phyloP scores from a whole-genome alignment of 2,329 filamentous ascomycete genomes.

The Stachybotrys echinatus region DNA sequence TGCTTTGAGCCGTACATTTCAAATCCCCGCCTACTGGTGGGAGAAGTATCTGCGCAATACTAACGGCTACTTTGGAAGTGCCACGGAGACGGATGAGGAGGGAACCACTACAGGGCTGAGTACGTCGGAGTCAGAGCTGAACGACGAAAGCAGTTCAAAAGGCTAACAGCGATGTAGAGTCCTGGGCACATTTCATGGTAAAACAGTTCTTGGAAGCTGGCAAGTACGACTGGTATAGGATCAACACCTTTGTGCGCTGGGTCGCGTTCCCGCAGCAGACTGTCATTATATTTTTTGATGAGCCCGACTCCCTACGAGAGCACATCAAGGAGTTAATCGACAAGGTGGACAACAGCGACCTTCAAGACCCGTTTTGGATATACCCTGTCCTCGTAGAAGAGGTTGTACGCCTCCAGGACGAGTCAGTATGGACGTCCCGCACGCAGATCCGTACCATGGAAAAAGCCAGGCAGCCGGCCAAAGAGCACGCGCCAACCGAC shows the following conservation, averaged over 20 bases:
- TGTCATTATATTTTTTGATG: slow-evolving; percentile 25
- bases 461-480: slow-evolving; percentile 8
- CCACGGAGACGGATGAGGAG: slow-evolving; percentile 10
- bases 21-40: slow-evolving; percentile 30
- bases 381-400: slow-evolving; percentile 23
- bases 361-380: slow-evolving; percentile 29
- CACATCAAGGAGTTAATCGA: neutral
- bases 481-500: slow-evolving; percentile 19
- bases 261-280: slow-evolving; percentile 13
- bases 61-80: slow-evolving; percentile 34
- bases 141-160: too few relatives aligned
- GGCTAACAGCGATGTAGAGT: slow-evolving; percentile 12
- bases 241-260: slow-evolving; percentile 26
- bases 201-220: slow-evolving; percentile 15
- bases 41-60: slow-evolving; percentile 22
- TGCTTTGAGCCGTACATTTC: slow-evolving; percentile 15
- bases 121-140: neutral
- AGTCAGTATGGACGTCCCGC: slow-evolving; percentile 33
- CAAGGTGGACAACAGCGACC: slow-evolving; percentile 1
- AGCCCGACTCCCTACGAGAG: slow-evolving; percentile 1
- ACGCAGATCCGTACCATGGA: slow-evolving; percentile 28
- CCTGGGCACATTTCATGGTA: slow-evolving; percentile 25
- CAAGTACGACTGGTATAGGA: slow-evolving; percentile 27
- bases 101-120: neutral
- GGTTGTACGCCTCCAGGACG: slow-evolving; percentile 23